Evolutionary conservation across 805 yeast species (phyloP), one percentile per base, ranked within the genome.

Genomic region (Candida suzukii): DNA sequence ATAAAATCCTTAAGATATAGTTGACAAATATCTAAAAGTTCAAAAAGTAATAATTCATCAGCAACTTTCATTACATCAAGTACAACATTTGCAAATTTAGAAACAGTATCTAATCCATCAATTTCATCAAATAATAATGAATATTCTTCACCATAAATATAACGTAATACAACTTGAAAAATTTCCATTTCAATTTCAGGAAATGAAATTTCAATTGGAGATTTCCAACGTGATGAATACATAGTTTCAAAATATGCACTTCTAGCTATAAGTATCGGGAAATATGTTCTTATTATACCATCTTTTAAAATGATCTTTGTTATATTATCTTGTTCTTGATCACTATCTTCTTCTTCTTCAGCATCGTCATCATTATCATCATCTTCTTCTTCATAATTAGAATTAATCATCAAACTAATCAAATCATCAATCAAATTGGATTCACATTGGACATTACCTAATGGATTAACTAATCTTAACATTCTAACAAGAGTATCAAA

Each of bases 171-270:
- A 7, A 77, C 61, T 2, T 53, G 49, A 51, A 87, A 79, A 7
- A 71, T 73, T 0, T 48, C 44, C 12, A 46, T 48, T 0, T 66
- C 46, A 14, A 80, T 61, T 38, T 72, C 70, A 2, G 62, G 57
- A 36, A 86, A 67, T 29, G 70, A 63, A 14, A 79, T 40, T 0
- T 44, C 41, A 18, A 50, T 56, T 13, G 38, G 36, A 10, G 45
- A 41, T 10, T 48, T 54, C 95, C 93, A 86, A 37, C 77, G 54
- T 0, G 59, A 53, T 0, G 81, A 71, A 28, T 83, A 66, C 2
- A 77, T 47, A 0, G 80, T 68, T 41, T 75, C 80, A 55, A 88
- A 86, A 52, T 70, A 84, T 0, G 76, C 78, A 37, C 80, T 74
- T 44, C 95, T 61, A 0, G 73, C 57, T 4, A 62, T 53, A n/a